These are phyloP conservation scores for Saturnispora diversa DNA, from an alignment of 805 yeast species.

Conservation along the genomic window DNA sequence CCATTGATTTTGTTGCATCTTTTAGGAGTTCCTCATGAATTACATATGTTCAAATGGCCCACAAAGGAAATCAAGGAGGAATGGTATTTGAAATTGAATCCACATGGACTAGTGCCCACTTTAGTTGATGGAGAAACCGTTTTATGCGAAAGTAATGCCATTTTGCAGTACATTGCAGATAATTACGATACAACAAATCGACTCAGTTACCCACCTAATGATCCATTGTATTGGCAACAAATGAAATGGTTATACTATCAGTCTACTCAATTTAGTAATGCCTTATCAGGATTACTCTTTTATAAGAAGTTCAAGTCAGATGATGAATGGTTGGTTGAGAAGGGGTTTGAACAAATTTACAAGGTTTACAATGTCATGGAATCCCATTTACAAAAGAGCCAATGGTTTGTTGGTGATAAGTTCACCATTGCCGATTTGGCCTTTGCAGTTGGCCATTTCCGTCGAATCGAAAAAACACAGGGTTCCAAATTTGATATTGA, in stretches of 20 bases:
- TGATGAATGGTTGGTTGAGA: background rate
- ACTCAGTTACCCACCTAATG: conserved; percentile 31
- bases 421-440: background rate
- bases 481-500: conserved; percentile 1
- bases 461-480: background rate
- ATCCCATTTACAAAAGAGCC: background rate
- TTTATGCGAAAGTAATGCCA: conserved; percentile 45
- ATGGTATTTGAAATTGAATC: conserved; percentile 47
- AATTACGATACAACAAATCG: conserved; percentile 47
- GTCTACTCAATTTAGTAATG: background rate
- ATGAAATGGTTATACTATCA: conserved; percentile 35
- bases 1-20: conserved; percentile 32
- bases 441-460: conserved; percentile 2
- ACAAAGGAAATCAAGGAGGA: conserved; percentile 25
- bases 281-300: background rate
- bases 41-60: conserved; percentile 15
- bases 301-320: background rate
- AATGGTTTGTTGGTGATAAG: conserved; percentile 1
- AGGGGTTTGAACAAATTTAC: conserved; percentile 2
- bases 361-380: conserved; percentile 1
- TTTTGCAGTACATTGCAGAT: conserved; percentile 47
- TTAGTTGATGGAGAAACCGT: conserved; percentile 35
- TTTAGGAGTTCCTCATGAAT: conserved; percentile 33
- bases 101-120: conserved; percentile 55
- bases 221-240: conserved; percentile 40